These are phyloP conservation scores for Urochloa ruziziensis DNA, from an alignment of 176 grass and related monocot species.

Conservation along the genomic window DNA sequence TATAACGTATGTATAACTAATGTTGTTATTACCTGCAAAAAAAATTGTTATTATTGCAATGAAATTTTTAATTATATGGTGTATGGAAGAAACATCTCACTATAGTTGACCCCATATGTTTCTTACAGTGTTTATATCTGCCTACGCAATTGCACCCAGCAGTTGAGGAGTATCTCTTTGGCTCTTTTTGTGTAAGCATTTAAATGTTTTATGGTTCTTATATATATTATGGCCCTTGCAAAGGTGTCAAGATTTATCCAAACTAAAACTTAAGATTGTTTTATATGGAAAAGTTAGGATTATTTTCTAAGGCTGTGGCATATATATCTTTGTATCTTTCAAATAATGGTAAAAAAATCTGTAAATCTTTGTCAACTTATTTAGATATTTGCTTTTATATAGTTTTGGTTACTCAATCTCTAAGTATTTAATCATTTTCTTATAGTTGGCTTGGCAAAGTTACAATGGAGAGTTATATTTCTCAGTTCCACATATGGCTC, in stretches of 20 bases:
- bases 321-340: background rate
- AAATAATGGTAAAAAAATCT: background rate
- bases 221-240: background rate
- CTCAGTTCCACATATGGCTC: slow-evolving; percentile 95
- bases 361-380: background rate
- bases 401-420: background rate
- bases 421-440: slow-evolving; percentile 11
- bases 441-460: slow-evolving; percentile 94
- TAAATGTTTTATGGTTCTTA: background rate
- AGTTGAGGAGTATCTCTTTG: slow-evolving; percentile 65
- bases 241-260: background rate
- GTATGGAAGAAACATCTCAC: background rate
- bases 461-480: slow-evolving; percentile 92
- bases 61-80: background rate
- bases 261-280: background rate
- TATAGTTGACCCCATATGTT: slow-evolving; percentile 22
- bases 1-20: slow-evolving; percentile 63
- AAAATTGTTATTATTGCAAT: too few relatives aligned
- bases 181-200: slow-evolving; percentile 76
- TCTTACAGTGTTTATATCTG: slow-evolving; percentile 77
- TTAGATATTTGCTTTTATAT: background rate
- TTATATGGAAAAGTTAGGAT: background rate
- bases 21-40: too few relatives aligned
- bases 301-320: too few relatives aligned
- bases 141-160: slow-evolving; percentile 81